phyloP scores from a whole-genome alignment of 805 yeast species.

The Hyphopichia homilentoma region DNA sequence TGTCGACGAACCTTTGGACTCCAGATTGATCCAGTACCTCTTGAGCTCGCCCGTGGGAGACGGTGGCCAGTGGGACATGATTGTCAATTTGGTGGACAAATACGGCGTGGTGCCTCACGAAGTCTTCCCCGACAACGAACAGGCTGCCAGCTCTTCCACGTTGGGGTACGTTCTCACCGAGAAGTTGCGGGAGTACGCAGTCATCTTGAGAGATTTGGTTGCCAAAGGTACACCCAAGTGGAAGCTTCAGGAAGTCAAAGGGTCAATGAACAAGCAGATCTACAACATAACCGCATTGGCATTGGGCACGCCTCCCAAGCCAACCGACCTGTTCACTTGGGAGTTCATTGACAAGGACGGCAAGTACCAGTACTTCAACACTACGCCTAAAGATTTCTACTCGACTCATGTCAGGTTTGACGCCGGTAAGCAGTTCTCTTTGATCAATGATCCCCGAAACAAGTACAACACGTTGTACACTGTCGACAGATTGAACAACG shows the following conservation, averaged over 20 bases:
- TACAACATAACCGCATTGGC: conserved; percentile 64
- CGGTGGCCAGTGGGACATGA: conserved; percentile 90
- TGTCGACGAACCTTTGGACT: conserved; percentile 59
- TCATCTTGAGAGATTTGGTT: conserved; percentile 53
- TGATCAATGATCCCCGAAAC: conserved; percentile 82
- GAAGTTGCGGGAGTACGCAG: conserved; percentile 76
- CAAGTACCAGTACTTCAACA: conserved; percentile 44
- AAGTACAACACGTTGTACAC: conserved; percentile 58
- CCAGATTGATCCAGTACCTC: conserved; percentile 65
- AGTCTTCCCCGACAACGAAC: conserved; percentile 65
- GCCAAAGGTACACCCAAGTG: conserved; percentile 39
- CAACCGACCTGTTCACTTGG: conserved; percentile 66
- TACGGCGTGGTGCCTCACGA: conserved; percentile 79
- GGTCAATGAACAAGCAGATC: conserved; percentile 52
- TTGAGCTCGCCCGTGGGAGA: conserved; percentile 67
- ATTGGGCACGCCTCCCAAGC: conserved; percentile 77
- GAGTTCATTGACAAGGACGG: conserved; percentile 73
- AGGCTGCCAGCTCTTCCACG: conserved; percentile 48
- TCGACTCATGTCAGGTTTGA: conserved; percentile 51
- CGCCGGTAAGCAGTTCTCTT: conserved; percentile 52
- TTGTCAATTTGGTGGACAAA: conserved; percentile 69
- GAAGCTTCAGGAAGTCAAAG: conserved; percentile 31
- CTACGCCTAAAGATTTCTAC: conserved; percentile 68
- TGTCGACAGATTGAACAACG: conserved; percentile 73
- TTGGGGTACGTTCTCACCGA: conserved; percentile 64